Percentiles rank a stretch among this genome's conserved stretches.
Evolutionary conservation across 768 basidiomycete genomes (phyloP).

Genomic region (Mycena rosella): DNA sequence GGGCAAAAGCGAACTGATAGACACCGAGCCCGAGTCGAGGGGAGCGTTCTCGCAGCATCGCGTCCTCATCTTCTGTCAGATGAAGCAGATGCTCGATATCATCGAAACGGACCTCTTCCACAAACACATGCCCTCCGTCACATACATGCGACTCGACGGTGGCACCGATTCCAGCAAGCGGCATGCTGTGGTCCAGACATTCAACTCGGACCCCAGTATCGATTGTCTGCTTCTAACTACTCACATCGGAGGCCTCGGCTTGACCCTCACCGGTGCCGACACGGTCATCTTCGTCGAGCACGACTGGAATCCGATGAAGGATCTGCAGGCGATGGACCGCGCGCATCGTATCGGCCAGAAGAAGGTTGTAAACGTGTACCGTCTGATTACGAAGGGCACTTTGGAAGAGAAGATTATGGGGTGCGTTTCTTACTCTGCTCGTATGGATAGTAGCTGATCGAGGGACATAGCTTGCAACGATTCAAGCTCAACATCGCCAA

Average conservation of each 20-base stretch:
- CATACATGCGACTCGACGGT: slow-evolving; percentile 98
- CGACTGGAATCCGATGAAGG: slow-evolving; percentile 99
- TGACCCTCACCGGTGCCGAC: slow-evolving; percentile 97
- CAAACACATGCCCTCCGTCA: slow-evolving; percentile 92
- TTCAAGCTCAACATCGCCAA: slow-evolving; percentile 99
- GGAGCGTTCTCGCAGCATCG: slow-evolving; percentile 92
- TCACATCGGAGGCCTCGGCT: slow-evolving; percentile 94
- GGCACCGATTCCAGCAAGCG: slow-evolving; percentile 93
- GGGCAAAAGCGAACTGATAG: slow-evolving; percentile 76
- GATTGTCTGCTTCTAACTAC: slow-evolving; percentile 97
- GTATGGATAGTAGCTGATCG: slow-evolving; percentile 29
- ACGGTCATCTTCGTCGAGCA: slow-evolving; percentile 99
- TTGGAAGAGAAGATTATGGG: slow-evolving; percentile 99
- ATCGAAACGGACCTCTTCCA: slow-evolving; percentile 96
- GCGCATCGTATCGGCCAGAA: slow-evolving; percentile 99
- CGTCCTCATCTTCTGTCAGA: slow-evolving; percentile 99
- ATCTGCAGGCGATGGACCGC: slow-evolving; percentile 98
- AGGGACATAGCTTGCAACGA: slow-evolving; percentile 81
- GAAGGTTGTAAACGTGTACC: slow-evolving; percentile 98
- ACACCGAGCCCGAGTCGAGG: slow-evolving; percentile 66
- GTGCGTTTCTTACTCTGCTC: slow-evolving; percentile 58
- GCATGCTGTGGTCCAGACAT: slow-evolving; percentile 97
- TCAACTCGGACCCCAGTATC: slow-evolving; percentile 97
- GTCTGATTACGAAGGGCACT: slow-evolving; percentile 96
- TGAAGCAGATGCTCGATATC: slow-evolving; percentile 99